Evolutionary conservation across 768 basidiomycete genomes (phyloP), one percentile per base, ranked within the genome.

Genomic region (Termitomyces sp.): DNA sequence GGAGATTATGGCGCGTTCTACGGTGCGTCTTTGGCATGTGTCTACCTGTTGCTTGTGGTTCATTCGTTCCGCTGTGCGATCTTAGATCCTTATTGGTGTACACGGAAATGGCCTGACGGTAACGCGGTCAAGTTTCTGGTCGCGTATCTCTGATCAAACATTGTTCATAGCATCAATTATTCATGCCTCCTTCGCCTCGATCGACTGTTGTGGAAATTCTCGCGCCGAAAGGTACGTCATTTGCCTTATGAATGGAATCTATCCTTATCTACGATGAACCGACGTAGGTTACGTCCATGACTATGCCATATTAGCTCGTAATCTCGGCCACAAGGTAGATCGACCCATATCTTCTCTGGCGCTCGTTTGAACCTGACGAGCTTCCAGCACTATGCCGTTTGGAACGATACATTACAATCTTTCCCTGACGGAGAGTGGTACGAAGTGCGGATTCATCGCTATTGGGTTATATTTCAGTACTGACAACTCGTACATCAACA

Each of bases 121-220:
- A 58, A 52, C 55, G 56, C 6, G 23, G 23, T 9, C 17, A 19
- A 30, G 32, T 7, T 53, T 41, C 14, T 19, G 35, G 11, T n/a
- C 39, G 6, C 11, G 21, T 52, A 14, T 25, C 30, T 43, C 3
- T 21, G 14, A 41, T 49, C 47, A 32, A 47, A 25, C 43, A 16
- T 48, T 14, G 14, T n/a, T 25, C 50, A 6, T 39, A 68, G 64
- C 84, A 87, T 66, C 72, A 86, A 47, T 72, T 90, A 52, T 81
- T 83, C 78, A 88, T 89, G 87, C 83, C 86, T 42, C 72, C 74
- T 17, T 80, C 83, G 1, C 77, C 80, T 3, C 69, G 79, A 34
- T 80, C 85, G 16, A 81, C 87, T 7, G 82, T 87, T 3, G 82
- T 90, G 60, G 88, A 91, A 67, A 81, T 90, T 19, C 81, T 89